Evolutionary conservation across 1,139 yeast species (phyloP).

Genomic region (Hyphopichia khmerensis): DNA sequence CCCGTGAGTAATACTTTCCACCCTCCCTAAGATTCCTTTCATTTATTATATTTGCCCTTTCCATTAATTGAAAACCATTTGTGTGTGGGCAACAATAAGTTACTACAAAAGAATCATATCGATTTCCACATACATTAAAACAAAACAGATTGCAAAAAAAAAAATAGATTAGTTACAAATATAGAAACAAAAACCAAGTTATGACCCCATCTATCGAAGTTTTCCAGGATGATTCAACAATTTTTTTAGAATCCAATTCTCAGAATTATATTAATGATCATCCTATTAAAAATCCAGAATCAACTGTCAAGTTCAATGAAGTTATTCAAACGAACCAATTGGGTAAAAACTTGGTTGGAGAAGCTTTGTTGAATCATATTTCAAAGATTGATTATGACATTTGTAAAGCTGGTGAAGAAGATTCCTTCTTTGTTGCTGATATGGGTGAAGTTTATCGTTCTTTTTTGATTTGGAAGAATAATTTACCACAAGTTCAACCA

Average conservation of each 20-base stretch:
- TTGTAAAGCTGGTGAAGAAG: constrained; percentile 78
- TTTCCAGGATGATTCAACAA: constrained; percentile 13
- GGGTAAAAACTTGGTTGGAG: constrained; percentile 24
- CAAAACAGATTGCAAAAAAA: not conserved
- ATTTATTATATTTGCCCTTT: constrained; percentile 7
- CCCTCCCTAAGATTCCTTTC: constrained; percentile 1
- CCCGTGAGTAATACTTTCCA: constrained; percentile 26
- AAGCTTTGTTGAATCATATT: constrained; percentile 45
- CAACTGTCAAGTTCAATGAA: not conserved
- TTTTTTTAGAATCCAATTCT: constrained; percentile 9
- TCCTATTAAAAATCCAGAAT: not conserved
- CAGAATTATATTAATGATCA: constrained; percentile 9
- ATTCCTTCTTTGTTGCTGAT: constrained; percentile 88
- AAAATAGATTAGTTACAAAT: not conserved
- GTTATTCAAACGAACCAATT: not conserved
- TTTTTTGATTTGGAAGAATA: constrained; percentile 56
- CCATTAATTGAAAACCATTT: constrained; percentile 3
- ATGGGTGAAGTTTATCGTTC: constrained; percentile 68
- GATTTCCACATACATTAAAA: not conserved
- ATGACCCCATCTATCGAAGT: constrained; percentile 29
- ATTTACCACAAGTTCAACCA: constrained; percentile 76
- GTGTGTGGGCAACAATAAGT: constrained; percentile 2
- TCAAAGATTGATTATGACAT: constrained; percentile 51
- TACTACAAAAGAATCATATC: no score
- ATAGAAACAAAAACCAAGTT: constrained; percentile 9